Evolutionary conservation across 208 protist species (phyloP).

Genomic region (Sergeia podlipaevii): DNA sequence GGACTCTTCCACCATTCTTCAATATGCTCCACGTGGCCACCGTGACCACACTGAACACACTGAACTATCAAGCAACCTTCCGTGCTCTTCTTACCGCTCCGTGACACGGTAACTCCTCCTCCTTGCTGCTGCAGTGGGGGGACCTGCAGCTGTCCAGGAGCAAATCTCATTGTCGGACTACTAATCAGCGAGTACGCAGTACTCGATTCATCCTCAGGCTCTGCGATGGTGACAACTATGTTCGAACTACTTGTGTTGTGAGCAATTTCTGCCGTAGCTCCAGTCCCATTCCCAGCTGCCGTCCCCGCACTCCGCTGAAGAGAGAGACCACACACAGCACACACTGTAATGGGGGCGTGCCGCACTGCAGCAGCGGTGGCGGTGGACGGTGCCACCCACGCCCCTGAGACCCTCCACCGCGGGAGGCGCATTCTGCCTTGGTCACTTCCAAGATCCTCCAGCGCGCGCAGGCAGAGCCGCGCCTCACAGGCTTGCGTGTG

Average conservation of each 20-base stretch:
- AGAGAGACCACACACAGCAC: conserved; percentile 62
- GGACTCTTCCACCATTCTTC: conserved; percentile 64
- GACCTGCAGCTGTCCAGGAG: background rate
- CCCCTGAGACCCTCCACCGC: background rate
- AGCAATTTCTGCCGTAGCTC: background rate
- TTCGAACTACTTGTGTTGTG: background rate
- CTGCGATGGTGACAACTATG: too few relatives aligned
- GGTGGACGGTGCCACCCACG: background rate
- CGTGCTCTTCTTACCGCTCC: conserved; percentile 5
- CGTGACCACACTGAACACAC: conserved; percentile 71
- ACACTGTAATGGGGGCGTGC: conserved; percentile 41
- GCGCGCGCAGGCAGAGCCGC: conserved; percentile 29
- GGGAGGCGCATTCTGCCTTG: background rate
- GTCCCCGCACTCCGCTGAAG: conserved; percentile 23
- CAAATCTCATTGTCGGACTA: too few relatives aligned
- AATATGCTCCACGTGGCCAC: conserved; percentile 74
- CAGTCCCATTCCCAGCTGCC: background rate
- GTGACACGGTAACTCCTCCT: background rate
- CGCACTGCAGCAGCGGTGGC: background rate
- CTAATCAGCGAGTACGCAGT: too few relatives aligned
- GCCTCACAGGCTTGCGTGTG: conserved; percentile 32
- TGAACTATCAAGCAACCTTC: conserved; percentile 66
- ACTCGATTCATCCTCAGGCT: too few relatives aligned
- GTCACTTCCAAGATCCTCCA: conserved; percentile 14
- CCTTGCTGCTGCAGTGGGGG: background rate